These are phyloP conservation scores for Tetracentron sinense DNA, from an alignment of 164 flowering plant genomes.

Conservation along the genomic window DNA sequence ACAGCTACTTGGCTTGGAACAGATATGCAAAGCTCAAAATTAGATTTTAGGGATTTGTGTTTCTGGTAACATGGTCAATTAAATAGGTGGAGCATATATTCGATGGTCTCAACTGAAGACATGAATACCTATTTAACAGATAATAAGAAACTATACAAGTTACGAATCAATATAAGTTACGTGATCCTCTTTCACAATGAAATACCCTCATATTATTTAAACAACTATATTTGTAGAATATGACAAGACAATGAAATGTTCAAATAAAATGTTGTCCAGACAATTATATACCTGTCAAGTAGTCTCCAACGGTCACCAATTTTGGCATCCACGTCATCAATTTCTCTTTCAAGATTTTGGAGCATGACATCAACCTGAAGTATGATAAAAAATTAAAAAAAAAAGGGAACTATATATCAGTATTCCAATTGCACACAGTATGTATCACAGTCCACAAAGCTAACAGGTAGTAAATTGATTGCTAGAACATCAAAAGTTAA, in stretches of 20 bases:
- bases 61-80: no score
- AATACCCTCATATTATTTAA: no score
- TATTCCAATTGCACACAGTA: no score
- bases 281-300: conserved; percentile 64
- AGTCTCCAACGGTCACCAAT: conserved; percentile 85
- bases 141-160: no score
- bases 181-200: no score
- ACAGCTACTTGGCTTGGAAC: no score
- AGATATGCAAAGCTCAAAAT: no score
- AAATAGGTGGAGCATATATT: no score
- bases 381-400: not conserved
- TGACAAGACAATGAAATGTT: not conserved
- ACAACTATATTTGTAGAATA: not conserved
- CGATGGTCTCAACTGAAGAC: no score
- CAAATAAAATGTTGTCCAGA: not conserved
- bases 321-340: conserved; percentile 88
- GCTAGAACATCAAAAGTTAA: not conserved
- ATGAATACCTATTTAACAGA: no score
- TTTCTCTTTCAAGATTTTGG: conserved; percentile 91
- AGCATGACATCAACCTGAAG: conserved; percentile 87
- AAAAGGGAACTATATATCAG: not conserved
- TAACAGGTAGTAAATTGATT: not conserved
- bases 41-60: no score
- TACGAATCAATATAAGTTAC: no score
- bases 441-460: not conserved